Evolutionary conservation across 306 rosid species (phyloP).

Genomic region (Acacia acuminata): DNA sequence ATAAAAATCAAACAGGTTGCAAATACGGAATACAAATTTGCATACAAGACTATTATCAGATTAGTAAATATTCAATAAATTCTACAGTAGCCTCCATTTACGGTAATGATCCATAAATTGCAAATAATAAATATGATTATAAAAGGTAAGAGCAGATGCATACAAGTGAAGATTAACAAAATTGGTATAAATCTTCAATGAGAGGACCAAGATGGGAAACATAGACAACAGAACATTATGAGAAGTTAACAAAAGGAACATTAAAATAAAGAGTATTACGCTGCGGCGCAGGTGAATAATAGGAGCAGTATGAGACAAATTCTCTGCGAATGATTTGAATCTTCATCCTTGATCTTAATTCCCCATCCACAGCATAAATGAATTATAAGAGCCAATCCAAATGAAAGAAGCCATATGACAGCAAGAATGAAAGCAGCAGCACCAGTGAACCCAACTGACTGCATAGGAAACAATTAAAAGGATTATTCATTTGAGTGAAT

Average conservation of each 20-base stretch:
- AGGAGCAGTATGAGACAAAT: slow-evolving; percentile 63
- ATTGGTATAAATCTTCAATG: neutral
- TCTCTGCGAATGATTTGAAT: slow-evolving; percentile 57
- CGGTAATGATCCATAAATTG: neutral
- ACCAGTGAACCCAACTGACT: slow-evolving; percentile 94
- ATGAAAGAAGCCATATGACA: slow-evolving; percentile 70
- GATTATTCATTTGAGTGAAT: neutral
- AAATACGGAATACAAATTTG: neutral
- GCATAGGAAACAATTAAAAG: slow-evolving; percentile 31
- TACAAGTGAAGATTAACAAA: neutral
- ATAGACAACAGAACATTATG: neutral
- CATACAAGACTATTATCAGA: neutral
- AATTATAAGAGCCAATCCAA: slow-evolving; percentile 68
- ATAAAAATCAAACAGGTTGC: neutral
- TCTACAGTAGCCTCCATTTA: neutral
- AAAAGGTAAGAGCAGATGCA: neutral
- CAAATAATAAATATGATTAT: neutral
- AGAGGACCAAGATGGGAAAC: neutral
- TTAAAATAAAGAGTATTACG: slow-evolving; percentile 49
- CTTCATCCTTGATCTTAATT: slow-evolving; percentile 61
- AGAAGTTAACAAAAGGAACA: neutral
- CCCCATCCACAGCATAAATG: slow-evolving; percentile 88
- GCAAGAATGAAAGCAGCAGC: slow-evolving; percentile 74
- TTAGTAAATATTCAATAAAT: neutral
- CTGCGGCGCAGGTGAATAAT: slow-evolving; percentile 71